Evolutionary conservation across 441 rosid species (phyloP).

Genomic region (Oxalis stricta): DNA sequence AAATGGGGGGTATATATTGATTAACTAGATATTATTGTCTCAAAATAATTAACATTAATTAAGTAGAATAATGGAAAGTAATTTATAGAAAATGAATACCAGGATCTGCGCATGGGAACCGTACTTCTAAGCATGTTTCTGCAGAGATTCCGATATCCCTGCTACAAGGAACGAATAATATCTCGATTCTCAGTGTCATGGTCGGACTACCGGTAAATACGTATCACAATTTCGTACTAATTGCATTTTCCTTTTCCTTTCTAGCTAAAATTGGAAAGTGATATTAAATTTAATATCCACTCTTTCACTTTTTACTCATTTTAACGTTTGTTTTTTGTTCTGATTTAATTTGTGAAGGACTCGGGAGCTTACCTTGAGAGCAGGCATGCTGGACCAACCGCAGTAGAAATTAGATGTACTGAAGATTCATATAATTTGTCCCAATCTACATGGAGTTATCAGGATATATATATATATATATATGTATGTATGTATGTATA

Average conservation of each 20-base stretch:
- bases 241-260: too few species aligned
- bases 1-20: too few species aligned
- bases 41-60: too few species aligned
- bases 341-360: constrained; percentile 22
- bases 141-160: constrained; percentile 27
- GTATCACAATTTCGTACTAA: too few species aligned
- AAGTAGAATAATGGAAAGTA: too few species aligned
- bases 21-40: too few species aligned
- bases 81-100: too few species aligned
- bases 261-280: too few species aligned
- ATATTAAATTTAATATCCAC: too few species aligned
- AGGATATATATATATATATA: constrained; percentile 27
- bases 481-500: too few species aligned
- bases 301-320: too few species aligned
- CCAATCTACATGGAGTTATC: constrained; percentile 40
- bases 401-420: constrained; percentile 28
- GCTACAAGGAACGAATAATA: constrained; percentile 28
- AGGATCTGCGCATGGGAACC: constrained; percentile 58
- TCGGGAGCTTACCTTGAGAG: constrained; percentile 53
- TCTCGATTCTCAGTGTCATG: constrained; percentile 50
- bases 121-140: constrained; percentile 28
- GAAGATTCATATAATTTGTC: constrained; percentile 22
- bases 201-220: constrained; percentile 71
- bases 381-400: constrained; percentile 26
- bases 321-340: background rate